Percentiles rank a stretch among this genome's conserved stretches.
Conservation (phyloP, 345 rosid species). For the Hevea brasiliensis region DNA sequence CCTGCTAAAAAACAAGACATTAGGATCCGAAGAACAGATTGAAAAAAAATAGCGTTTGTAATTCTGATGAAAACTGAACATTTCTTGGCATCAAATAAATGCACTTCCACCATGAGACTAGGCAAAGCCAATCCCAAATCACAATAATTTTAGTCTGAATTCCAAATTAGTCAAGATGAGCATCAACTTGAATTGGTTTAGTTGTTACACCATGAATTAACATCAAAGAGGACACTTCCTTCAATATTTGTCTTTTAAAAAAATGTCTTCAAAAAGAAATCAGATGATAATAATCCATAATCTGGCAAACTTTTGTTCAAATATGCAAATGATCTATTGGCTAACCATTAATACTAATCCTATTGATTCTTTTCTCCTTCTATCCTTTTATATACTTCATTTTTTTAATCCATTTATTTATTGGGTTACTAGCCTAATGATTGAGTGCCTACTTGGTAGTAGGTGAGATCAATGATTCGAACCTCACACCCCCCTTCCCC, state of each 20-base stretch:
- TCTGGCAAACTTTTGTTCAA: background rate
- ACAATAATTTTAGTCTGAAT: background rate
- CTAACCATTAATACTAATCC: background rate
- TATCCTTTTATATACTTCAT: background rate
- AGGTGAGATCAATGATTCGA: too few species aligned
- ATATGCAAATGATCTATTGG: background rate
- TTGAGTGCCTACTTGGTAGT: too few species aligned
- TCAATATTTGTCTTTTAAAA: background rate
- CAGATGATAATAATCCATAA: background rate
- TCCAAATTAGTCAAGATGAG: too few species aligned
- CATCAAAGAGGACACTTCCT: background rate
- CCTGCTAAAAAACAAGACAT: constrained; percentile 44
- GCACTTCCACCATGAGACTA: background rate
- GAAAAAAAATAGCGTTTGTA: background rate
- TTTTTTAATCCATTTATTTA: background rate
- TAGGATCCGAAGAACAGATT: background rate
- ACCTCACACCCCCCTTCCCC: too few species aligned
- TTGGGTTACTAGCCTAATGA: too few species aligned
- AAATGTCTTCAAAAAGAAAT: background rate
- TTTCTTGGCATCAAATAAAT: too few species aligned
- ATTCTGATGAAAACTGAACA: background rate
- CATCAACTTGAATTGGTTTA: background rate
- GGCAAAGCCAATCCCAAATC: background rate
- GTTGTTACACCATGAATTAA: background rate
- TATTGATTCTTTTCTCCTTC: background rate